A percentile compares a stretch with the other conserved stretches of the same genome.
phyloP scores from a whole-genome alignment of 1,284 basidiomycete species.

The Hymenochaete sp. region DNA sequence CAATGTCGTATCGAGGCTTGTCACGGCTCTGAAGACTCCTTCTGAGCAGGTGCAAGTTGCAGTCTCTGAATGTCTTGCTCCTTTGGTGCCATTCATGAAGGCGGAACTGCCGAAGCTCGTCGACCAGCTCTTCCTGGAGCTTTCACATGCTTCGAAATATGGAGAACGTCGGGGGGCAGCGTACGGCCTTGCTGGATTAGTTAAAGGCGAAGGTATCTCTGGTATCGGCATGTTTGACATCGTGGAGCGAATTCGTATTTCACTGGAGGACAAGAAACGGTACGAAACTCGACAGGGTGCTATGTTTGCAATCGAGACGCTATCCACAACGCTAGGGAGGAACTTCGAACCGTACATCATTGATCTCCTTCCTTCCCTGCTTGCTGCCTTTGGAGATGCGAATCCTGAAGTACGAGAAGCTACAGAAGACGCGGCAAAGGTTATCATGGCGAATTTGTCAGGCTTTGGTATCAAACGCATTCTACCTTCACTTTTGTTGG shows the following conservation, averaged over 20 bases:
- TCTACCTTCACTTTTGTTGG: slow-evolving; percentile 82
- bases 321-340: slow-evolving; percentile 79
- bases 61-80: slow-evolving; percentile 89
- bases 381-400: slow-evolving; percentile 87
- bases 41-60: slow-evolving; percentile 96
- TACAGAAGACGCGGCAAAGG: slow-evolving; percentile 84
- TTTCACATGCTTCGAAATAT: slow-evolving; percentile 79
- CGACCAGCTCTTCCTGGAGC: slow-evolving; percentile 67
- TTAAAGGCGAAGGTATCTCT: slow-evolving; percentile 84
- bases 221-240: slow-evolving; percentile 82
- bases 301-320: slow-evolving; percentile 91
- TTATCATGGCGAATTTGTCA: slow-evolving; percentile 94
- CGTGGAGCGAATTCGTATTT: slow-evolving; percentile 65
- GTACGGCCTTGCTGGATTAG: slow-evolving; percentile 89
- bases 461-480: slow-evolving; percentile 95
- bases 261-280: slow-evolving; percentile 84
- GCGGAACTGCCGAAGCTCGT: slow-evolving; percentile 62
- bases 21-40: slow-evolving; percentile 89
- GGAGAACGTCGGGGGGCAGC: slow-evolving; percentile 90
- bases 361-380: slow-evolving; percentile 77
- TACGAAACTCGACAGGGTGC: slow-evolving; percentile 88
- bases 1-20: slow-evolving; percentile 81
- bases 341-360: slow-evolving; percentile 94
- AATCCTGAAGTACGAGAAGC: slow-evolving; percentile 90
- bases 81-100: slow-evolving; percentile 71